A percentile compares a stretch with the other conserved stretches of the same genome.
Conservation (phyloP, 2,329 filamentous ascomycete species). For the Penicillium sp. region DNA sequence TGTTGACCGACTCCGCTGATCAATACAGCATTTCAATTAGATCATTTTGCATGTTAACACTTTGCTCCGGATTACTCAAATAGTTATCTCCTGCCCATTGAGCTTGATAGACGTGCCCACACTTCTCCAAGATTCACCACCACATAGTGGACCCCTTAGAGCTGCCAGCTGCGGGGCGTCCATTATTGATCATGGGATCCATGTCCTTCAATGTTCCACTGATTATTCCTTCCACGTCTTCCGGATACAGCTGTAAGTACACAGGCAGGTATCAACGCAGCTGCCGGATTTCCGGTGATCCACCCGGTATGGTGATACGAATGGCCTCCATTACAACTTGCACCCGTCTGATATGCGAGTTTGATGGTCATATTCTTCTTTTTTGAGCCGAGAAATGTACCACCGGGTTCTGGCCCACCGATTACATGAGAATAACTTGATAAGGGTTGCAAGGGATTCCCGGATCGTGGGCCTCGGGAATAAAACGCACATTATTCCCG, state of each 20-base stretch:
- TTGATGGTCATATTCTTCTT: background rate
- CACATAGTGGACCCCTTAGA: background rate
- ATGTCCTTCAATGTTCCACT: background rate
- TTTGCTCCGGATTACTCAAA: background rate
- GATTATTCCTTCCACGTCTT: conserved; percentile 3
- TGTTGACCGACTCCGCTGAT: background rate
- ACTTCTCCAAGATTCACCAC: background rate
- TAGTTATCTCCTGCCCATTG: background rate
- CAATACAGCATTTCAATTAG: background rate
- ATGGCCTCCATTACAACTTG: background rate
- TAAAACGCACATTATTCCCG: conserved; percentile 29
- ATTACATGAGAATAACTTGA: conserved; percentile 27
- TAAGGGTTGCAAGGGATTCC: conserved; percentile 21
- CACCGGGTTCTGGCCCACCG: conserved; percentile 18
- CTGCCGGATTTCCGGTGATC: conserved; percentile 8
- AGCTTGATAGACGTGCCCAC: background rate
- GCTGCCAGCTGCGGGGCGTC: conserved; percentile 1
- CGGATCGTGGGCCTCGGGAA: conserved; percentile 28
- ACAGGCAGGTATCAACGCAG: background rate
- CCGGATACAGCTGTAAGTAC: background rate
- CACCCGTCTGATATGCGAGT: background rate
- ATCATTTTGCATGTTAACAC: background rate
- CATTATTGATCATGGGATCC: background rate
- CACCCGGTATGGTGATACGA: background rate
- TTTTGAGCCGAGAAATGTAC: conserved; percentile 6